These are phyloP conservation scores for Domatiomyces globalis DNA, from an alignment of 2,329 filamentous ascomycete genomes.

Conservation along the genomic window DNA sequence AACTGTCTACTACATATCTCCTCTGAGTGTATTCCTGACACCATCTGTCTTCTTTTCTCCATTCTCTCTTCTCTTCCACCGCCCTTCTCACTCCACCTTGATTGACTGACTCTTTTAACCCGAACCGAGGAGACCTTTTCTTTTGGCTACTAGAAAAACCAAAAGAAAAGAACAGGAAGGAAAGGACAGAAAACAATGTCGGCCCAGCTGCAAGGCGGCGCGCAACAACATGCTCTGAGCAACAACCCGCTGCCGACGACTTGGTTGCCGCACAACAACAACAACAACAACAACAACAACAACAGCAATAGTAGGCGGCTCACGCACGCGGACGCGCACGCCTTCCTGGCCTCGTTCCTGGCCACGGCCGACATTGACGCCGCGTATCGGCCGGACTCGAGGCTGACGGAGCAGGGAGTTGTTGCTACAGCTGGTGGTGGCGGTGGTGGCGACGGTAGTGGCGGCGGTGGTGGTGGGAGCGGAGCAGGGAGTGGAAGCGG, in stretches of 20 bases:
- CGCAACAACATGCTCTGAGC: neutral
- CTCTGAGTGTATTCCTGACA: too few species aligned
- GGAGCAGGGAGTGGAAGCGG: neutral
- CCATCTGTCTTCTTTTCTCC: too few species aligned
- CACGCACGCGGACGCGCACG: constrained; percentile 14
- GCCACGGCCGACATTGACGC: constrained; percentile 13
- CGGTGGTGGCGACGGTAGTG: constrained; percentile 1
- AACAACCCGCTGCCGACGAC: neutral
- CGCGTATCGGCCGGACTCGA: constrained; percentile 37
- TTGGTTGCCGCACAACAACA: neutral
- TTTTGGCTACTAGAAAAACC: too few species aligned
- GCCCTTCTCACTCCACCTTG: too few species aligned
- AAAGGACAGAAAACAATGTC: neutral
- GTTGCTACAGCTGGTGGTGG: constrained; percentile 6
- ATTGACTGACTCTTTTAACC: too few species aligned
- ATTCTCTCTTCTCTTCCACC: too few species aligned
- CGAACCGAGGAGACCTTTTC: too few species aligned
- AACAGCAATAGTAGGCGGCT: constrained; percentile 11
- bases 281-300: neutral
- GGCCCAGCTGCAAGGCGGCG: neutral
- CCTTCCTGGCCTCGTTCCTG: constrained; percentile 15
- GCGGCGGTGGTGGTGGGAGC: neutral
- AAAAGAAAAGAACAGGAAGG: neutral
- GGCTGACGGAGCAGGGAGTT: constrained; percentile 28
- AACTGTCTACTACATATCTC: too few species aligned